These are phyloP conservation scores for Microascus cirrosus DNA, from an alignment of 2,329 filamentous ascomycete species.

Conservation along the genomic window DNA sequence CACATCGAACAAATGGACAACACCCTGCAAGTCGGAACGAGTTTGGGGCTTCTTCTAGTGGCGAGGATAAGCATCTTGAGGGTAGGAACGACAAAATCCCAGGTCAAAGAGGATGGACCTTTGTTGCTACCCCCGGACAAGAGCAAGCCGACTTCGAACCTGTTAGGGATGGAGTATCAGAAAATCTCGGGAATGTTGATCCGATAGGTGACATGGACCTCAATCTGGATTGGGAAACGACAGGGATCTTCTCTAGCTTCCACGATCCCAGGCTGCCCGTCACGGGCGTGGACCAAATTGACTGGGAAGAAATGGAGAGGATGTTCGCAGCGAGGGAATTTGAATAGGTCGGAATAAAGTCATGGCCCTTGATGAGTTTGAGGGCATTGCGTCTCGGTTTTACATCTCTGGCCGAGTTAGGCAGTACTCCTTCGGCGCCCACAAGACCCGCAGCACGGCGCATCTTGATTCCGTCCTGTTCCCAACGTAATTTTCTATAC, in stretches of 20 bases:
- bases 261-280: not conserved
- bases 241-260: not conserved
- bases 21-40: not conserved
- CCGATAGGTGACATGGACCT: not conserved
- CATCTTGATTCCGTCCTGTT: too few species aligned
- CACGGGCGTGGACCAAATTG: not conserved
- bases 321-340: not conserved
- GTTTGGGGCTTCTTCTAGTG: too few species aligned
- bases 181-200: not conserved
- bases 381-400: too few species aligned
- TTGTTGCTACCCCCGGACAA: too few species aligned
- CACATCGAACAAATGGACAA: not conserved
- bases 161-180: not conserved
- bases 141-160: not conserved
- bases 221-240: not conserved
- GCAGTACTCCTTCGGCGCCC: too few species aligned
- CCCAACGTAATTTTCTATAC: too few species aligned
- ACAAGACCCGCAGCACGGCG: too few species aligned
- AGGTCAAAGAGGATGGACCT: not conserved
- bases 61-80: not conserved
- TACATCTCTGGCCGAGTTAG: too few species aligned
- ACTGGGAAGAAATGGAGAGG: not conserved
- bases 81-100: not conserved
- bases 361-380: not conserved
- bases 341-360: not conserved